phyloP scores from a whole-genome alignment of 2,329 filamentous ascomycete species.

The Diaporthe velutina region DNA sequence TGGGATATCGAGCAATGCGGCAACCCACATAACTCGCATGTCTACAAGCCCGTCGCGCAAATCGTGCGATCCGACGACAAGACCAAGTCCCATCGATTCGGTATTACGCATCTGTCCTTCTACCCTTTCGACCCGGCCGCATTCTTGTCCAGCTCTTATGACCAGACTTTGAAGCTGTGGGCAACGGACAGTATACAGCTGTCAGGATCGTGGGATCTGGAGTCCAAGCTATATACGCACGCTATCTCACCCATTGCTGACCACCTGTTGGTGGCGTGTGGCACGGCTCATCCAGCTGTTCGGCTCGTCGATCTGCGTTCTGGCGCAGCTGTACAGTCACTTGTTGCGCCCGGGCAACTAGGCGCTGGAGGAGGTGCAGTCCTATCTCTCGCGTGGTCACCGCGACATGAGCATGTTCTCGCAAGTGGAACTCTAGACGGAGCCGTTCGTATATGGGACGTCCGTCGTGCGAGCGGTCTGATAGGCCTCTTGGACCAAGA shows the following conservation, averaged over 20 bases:
- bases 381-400: conserved; percentile 83
- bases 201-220: conserved; percentile 77
- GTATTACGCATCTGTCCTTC: conserved; percentile 82
- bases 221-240: conserved; percentile 80
- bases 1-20: conserved; percentile 83
- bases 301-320: conserved; percentile 89
- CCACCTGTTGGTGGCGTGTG: conserved; percentile 86
- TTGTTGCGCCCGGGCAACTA: conserved; percentile 71
- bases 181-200: conserved; percentile 71
- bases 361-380: conserved; percentile 67
- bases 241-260: conserved; percentile 79
- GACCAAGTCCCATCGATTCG: conserved; percentile 69
- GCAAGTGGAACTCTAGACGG: conserved; percentile 90
- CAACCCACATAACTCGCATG: conserved; percentile 59
- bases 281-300: conserved; percentile 86
- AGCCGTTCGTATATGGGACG: conserved; percentile 87
- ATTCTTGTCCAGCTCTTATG: conserved; percentile 83
- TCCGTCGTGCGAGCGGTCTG: conserved; percentile 81
- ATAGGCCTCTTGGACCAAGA: conserved; percentile 87
- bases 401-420: conserved; percentile 81
- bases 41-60: conserved; percentile 66
- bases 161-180: conserved; percentile 83
- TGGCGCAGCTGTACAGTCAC: conserved; percentile 79
- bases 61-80: conserved; percentile 57
- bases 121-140: conserved; percentile 83